Base-by-base conservation (phyloP, 2,329 filamentous ascomycete genomes). In the Colletotrichum scovillei region DNA sequence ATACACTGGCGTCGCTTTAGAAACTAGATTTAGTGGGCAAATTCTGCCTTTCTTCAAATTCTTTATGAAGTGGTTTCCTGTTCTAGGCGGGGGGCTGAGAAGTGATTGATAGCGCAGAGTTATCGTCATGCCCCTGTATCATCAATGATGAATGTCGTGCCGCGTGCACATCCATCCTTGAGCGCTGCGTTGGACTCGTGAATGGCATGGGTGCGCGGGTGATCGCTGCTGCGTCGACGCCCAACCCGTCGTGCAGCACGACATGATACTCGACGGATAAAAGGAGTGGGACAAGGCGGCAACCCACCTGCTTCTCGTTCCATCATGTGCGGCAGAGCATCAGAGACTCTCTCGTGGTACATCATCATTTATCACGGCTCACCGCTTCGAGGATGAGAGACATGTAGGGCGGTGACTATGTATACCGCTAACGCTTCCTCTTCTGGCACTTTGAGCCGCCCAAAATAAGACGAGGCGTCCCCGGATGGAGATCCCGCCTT, bases 401-500 rank as follows among this genome's bases (percentile, higher is more conserved):
- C 42, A 49, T n/a, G 19, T 49, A 49, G 19, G 42, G 42, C 42
- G 42, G 42, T 53, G 32, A 24, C 26, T 8, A 12, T 5, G 32
- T 6, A n/a, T n/a, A 53, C 53, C 58, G 49, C 42, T 38, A 55
- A 46, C 26, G 56, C 60, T 63, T 49, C 56, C 64, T 52, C 35
- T 59, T 57, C 30, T 72, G 64, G 69, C 28, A 68, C 35, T 24
- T n/a, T 42, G 9, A 52, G 62, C 56, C 56, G 26, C 16, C 58
- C 38, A 53, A 28, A 38, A 35, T 46, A 66, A 52, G 53, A 46
- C 67, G 35, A 59, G 24, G 42, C 59, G 28, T 24, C 55, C 38
- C 70, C 52, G 55, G 53, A 69, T 62, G 67, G 22, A 59, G 66
- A 73, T 73, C 66, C 55, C 60, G 59, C 59, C 58, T 46, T 64